These are phyloP conservation scores for Colletotrichum magnum DNA, from an alignment of 2,329 filamentous ascomycete species.

Conservation along the genomic window DNA sequence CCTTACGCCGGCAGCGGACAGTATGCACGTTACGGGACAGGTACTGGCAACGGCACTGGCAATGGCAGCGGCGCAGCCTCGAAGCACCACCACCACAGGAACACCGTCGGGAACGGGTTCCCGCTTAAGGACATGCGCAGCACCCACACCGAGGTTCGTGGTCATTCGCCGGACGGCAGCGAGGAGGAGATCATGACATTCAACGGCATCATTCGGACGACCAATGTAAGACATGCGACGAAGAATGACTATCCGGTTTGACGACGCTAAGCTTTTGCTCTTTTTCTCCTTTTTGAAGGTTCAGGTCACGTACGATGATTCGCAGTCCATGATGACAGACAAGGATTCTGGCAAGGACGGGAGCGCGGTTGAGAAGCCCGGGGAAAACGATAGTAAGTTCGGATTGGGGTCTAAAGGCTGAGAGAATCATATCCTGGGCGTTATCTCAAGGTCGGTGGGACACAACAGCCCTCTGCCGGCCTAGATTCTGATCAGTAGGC, in stretches of 20 bases:
- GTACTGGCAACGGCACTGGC: slow-evolving; percentile 2
- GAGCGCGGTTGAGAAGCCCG: neutral
- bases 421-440: too few species aligned
- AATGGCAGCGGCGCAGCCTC: neutral
- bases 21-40: slow-evolving; percentile 8
- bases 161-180: slow-evolving; percentile 50
- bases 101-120: slow-evolving; percentile 5
- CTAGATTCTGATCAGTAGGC: too few species aligned
- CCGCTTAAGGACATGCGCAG: slow-evolving; percentile 42
- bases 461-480: too few species aligned
- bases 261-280: too few species aligned
- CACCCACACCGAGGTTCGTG: slow-evolving; percentile 51
- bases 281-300: slow-evolving; percentile 3
- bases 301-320: slow-evolving; percentile 24
- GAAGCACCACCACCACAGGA: neutral
- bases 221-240: slow-evolving; percentile 15
- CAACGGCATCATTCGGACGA: slow-evolving; percentile 52
- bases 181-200: slow-evolving; percentile 59
- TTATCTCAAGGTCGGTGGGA: too few species aligned
- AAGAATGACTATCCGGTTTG: too few species aligned
- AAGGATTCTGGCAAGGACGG: slow-evolving; percentile 5
- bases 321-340: slow-evolving; percentile 15
- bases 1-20: too few species aligned
- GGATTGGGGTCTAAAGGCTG: neutral
- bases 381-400: slow-evolving; percentile 8